Conservation (phyloP, 1,284 basidiomycete species). For the Ceratobasidium sp. region DNA sequence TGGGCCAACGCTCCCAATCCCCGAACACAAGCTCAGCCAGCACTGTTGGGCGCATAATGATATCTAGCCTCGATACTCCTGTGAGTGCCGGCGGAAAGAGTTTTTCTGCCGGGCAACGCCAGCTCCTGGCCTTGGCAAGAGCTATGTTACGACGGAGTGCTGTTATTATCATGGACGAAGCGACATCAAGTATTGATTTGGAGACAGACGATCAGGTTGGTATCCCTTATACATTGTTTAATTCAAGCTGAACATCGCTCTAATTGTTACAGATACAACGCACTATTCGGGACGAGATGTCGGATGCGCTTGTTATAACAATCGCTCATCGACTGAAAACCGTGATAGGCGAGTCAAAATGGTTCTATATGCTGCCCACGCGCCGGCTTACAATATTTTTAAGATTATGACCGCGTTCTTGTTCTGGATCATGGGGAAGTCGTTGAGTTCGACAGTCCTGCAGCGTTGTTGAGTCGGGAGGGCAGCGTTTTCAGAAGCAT, state of each 20-base stretch:
- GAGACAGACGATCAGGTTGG: constrained; percentile 71
- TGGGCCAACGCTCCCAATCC: constrained; percentile 51
- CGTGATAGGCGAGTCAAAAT: constrained; percentile 58
- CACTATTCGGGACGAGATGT: constrained; percentile 81
- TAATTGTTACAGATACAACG: constrained; percentile 69
- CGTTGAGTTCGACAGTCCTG: constrained; percentile 77
- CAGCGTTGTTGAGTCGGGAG: constrained; percentile 65
- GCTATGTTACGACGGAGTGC: constrained; percentile 79
- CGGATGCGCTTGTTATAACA: constrained; percentile 79
- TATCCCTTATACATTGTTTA: neutral
- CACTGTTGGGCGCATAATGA: constrained; percentile 35
- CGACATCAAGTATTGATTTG: constrained; percentile 80
- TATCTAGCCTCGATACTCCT: constrained; percentile 66
- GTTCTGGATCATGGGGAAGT: constrained; percentile 75
- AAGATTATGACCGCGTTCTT: constrained; percentile 82
- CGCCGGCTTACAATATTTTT: constrained; percentile 47
- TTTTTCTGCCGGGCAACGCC: constrained; percentile 82
- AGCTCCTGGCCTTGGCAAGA: constrained; percentile 78
- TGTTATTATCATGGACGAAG: constrained; percentile 89
- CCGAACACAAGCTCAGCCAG: constrained; percentile 47
- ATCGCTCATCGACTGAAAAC: constrained; percentile 83
- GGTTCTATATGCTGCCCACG: neutral
- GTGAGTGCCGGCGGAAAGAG: constrained; percentile 73
- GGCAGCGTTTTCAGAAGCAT: constrained; percentile 75
- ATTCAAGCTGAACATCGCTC: constrained; percentile 17